These are phyloP conservation scores for Saraca asoca DNA, from an alignment of 331 rosid species.

Conservation along the genomic window DNA sequence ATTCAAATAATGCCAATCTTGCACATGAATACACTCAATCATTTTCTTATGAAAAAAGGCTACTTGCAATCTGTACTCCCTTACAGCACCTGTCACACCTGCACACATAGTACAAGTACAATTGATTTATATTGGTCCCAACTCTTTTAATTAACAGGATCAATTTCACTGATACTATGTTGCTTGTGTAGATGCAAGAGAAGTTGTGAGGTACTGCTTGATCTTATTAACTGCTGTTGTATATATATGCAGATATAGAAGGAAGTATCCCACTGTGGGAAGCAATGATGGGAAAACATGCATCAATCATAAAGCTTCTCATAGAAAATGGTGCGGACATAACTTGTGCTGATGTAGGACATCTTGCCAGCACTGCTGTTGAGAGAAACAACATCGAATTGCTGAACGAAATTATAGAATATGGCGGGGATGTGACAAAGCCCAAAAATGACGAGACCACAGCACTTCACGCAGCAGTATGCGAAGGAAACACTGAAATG, in stretches of 20 bases:
- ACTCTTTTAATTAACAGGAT: too few relatives aligned
- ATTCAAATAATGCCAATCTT: too few relatives aligned
- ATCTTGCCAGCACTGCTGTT: conserved; percentile 51
- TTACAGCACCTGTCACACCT: too few relatives aligned
- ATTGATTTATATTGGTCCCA: too few relatives aligned
- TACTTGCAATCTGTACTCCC: too few relatives aligned
- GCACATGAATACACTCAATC: too few relatives aligned
- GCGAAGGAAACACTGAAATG: conserved; percentile 53
- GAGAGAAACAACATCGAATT: conserved; percentile 51
- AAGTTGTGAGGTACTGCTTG: neutral
- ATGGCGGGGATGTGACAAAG: conserved; percentile 47
- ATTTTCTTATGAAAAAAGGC: too few relatives aligned
- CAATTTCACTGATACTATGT: too few relatives aligned
- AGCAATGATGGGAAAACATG: conserved; percentile 51
- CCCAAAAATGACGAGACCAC: conserved; percentile 45
- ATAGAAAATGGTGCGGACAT: conserved; percentile 55
- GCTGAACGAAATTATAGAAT: conserved; percentile 42
- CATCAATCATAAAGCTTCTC: conserved; percentile 47
- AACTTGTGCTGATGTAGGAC: conserved; percentile 33
- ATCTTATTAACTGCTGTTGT: conserved; percentile 1
- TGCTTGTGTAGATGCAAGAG: neutral
- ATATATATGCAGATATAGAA: conserved; percentile 47
- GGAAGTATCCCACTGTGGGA: conserved; percentile 64
- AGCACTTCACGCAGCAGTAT: conserved; percentile 63
- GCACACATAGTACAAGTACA: too few relatives aligned